Evolutionary conservation across 176 grass and related monocot genomes (phyloP).

Genomic region (Chloris gayana): DNA sequence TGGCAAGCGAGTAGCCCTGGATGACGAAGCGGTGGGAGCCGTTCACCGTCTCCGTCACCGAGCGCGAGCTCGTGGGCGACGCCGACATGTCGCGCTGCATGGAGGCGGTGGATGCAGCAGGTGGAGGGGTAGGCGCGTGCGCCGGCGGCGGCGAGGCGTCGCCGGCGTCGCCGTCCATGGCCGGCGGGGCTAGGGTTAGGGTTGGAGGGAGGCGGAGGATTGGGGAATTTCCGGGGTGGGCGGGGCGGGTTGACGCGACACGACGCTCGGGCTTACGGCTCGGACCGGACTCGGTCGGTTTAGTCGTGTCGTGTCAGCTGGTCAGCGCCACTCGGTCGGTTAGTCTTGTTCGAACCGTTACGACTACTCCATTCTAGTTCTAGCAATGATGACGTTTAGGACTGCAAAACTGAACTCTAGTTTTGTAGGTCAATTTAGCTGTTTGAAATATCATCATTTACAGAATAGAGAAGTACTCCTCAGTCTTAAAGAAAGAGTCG

Average conservation of each 20-base stretch:
- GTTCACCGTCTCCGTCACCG: constrained; percentile 74
- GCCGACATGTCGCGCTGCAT: constrained; percentile 50
- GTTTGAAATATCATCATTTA: too few relatives aligned
- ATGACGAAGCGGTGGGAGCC: constrained; percentile 76
- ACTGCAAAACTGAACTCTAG: too few relatives aligned
- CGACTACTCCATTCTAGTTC: too few relatives aligned
- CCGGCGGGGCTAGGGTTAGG: constrained; percentile 46
- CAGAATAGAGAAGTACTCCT: too few relatives aligned
- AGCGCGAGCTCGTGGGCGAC: constrained; percentile 85
- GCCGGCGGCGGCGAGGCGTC: constrained; percentile 40
- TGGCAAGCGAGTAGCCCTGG: constrained; percentile 71
- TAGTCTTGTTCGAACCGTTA: not conserved
- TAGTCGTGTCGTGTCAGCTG: not conserved
- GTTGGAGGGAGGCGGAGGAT: not conserved
- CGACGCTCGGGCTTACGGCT: not conserved
- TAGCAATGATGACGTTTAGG: too few relatives aligned
- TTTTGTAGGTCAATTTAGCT: too few relatives aligned
- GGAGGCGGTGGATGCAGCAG: not conserved
- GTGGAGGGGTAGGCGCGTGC: not conserved
- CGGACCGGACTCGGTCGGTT: not conserved
- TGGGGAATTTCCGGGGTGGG: constrained; percentile 2
- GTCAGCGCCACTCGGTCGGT: not conserved
- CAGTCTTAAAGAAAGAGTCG: too few relatives aligned
- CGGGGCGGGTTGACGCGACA: not conserved
- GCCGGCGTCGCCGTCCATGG: constrained; percentile 53